Evolutionary conservation across 352 stramenopile species (phyloP), one percentile per base, ranked within the genome.

Genomic region (Chrysophaeum taylorii): DNA sequence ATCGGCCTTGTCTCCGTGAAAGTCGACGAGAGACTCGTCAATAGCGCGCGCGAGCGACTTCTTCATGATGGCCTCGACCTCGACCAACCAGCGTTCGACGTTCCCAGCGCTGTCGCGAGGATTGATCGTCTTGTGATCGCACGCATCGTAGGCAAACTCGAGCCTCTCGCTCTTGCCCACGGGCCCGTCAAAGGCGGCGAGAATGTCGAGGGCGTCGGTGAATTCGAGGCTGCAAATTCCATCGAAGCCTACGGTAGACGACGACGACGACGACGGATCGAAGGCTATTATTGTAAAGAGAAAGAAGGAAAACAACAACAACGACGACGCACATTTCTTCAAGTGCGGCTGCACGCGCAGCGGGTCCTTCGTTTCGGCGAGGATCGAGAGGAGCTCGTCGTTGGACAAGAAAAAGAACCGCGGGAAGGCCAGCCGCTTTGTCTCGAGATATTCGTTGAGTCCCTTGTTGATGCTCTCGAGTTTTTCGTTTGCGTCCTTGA

Each of bases 401-500:
- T 95, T 94, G 0, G 85, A 93, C 29, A 95, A 76, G 74, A 95
- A 95, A 76, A 94, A 95, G 71, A 95, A 95, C 0, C 89, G 81
- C 1, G 89, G 89, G 71, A 95, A 95, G 42, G 89, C 87, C 31
- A 95, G 69, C 0, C 89, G 76, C 73, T 95, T 95, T 0, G 85
- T 92, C 70, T 93, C 87, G 67, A 95, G 73, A 72, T 95, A 95
- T 69, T 94, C 87, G 53, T 91, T 92, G 0, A 96, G 78, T 0
- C 90, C 90, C 74, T 96, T 96, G 37, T 96, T 89, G 67, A 96
- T 96, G 36, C 85, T 91, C 50, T 97, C 91, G n/a, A 96, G 79
- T 70, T 94, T 87, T 7, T 75, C 74, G 74, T 96, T 96, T 2
- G 88, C 92, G 72, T 96, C 76, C n/a, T 78, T 50, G 12, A 85